Evolutionary conservation across 1,139 yeast species (phyloP), one percentile per base, ranked within the genome.

Genomic region (Yamadazyma mexicana): DNA sequence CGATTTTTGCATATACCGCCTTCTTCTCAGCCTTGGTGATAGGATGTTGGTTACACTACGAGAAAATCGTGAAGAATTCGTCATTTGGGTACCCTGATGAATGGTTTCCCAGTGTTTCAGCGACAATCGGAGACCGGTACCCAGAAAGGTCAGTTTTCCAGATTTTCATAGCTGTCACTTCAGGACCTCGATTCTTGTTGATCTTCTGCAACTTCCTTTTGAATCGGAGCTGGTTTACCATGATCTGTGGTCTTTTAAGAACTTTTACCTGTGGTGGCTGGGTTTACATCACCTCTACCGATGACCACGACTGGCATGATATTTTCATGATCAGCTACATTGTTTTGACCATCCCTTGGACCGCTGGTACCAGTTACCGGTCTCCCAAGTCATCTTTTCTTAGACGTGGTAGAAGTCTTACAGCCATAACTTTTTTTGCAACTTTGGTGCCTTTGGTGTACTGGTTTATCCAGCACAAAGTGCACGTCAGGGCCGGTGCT

Each of bases 61-160:
- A 84, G 46, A 91, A 92, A 59, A 92, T 92, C 55, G 96, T 92
- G 10, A 73, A 82, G 53, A 92, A 92, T 59, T 84, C 92, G 33
- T 79, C 80, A 46, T 91, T 72, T 56, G 95, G 96, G 0, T 92
- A 87, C 57, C 98, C 98, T 1, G 94, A 89, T 44, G 98, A 92
- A 62, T 92, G 98, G 98, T 91, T 92, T 56, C 98, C 98, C 1
- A 84, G 95, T 53, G 98, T 92, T 2, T 85, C 95, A 24, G 98
- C 98, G 1, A 79, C 98, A 1, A 92, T 92, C 58, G 98, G 98
- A 37, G 98, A 92, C 58, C 64, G 97, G 48, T 92, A 89, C 57
- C 98, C 98, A 0, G 98, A 92, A 63, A 73, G 98, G 51, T 87
- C 96, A 2, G 68, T 92, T 23, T 92, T 92, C 61, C 98, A 92